Base-by-base conservation (phyloP, 352 stramenopile species). In the Phytopythium ostracodes region DNA sequence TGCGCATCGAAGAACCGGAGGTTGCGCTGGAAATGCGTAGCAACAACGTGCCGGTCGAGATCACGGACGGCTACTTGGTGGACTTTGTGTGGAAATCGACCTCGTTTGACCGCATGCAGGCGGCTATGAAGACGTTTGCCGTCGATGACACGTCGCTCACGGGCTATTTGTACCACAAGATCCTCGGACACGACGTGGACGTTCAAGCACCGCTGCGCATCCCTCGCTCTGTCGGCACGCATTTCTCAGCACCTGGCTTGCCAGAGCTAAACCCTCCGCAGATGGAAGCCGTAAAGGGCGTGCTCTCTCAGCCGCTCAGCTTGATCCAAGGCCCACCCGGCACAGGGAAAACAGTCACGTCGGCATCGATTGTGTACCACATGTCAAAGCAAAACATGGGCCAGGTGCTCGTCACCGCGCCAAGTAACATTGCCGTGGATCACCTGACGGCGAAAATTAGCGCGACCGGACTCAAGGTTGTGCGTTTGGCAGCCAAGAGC, bases 71-170 rank as follows among this genome's bases (percentile, higher is more conserved):
- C 54, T 99, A 98, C 67, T 68, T 97, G 50, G 92, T 99, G 18
- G 96, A 99, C 54, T 99, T 99, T 80, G 96, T 99, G 66, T 99
- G 98, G 98, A 99, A 99, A 67, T 91, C 83, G 18, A 99, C 96
- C 17, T 98, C 95, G 18, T 99, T 99, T 67, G 97, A 99, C 70
- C 85, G 98, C 17, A 99, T 99, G 98, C 97, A 99, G 70, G 94
- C 94, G 20, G 97, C 98, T 22, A 83, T 99, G 59, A 99, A 99
- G 76, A 98, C 91, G 0, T 99, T 99, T 80, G 97, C 97, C 1
- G 96, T 99, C 56, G 97, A 99, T 71, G 97, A 99, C 67, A 98
- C 96, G 20, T 98, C 92, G 63, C 82, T 99, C 0, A 99, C 95
- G 4, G 97, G 97, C 18, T 99, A 99, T 75, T 86, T 99, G 65